phyloP scores from a whole-genome alignment of 805 yeast genomes.

The Spathaspora boniae region DNA sequence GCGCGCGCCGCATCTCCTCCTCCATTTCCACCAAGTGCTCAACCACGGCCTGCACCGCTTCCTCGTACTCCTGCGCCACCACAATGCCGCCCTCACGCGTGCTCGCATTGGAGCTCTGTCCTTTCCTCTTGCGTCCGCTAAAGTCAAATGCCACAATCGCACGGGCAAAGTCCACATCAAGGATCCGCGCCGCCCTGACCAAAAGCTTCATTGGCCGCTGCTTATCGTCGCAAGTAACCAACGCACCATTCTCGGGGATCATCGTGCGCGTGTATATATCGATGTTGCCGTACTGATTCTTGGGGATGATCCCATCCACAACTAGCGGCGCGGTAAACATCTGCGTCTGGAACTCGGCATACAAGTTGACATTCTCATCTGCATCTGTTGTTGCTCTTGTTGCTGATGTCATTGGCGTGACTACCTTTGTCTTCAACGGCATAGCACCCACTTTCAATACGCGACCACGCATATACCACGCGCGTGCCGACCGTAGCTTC shows the following conservation, averaged over 20 bases:
- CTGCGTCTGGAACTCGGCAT: slow-evolving; percentile 77
- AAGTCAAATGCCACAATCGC: slow-evolving; percentile 90
- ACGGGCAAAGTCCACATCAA: slow-evolving; percentile 76
- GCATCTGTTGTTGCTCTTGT: slow-evolving; percentile 35
- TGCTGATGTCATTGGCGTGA: slow-evolving; percentile 53
- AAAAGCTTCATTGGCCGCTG: slow-evolving; percentile 44
- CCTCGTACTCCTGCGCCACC: slow-evolving; percentile 57
- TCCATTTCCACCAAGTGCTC: slow-evolving; percentile 49
- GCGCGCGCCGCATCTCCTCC: slow-evolving; percentile 39
- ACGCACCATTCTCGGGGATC: slow-evolving; percentile 78
- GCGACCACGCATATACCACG: slow-evolving; percentile 85
- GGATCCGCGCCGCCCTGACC: slow-evolving; percentile 64
- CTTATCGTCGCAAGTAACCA: slow-evolving; percentile 33
- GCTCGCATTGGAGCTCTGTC: slow-evolving; percentile 4
- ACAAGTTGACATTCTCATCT: slow-evolving; percentile 60
- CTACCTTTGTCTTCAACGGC: slow-evolving; percentile 49
- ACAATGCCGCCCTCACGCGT: slow-evolving; percentile 76
- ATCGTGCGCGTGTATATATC: slow-evolving; percentile 75
- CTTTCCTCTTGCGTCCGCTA: slow-evolving; percentile 31
- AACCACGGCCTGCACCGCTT: slow-evolving; percentile 54
- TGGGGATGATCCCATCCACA: slow-evolving; percentile 63
- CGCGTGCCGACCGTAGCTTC: slow-evolving; percentile 65
- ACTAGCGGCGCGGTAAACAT: slow-evolving; percentile 63
- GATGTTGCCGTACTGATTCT: slow-evolving; percentile 78
- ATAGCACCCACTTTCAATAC: slow-evolving; percentile 66